These are phyloP conservation scores for Talaromyces pinophilus DNA, from an alignment of 2,329 filamentous ascomycete genomes.

Conservation along the genomic window DNA sequence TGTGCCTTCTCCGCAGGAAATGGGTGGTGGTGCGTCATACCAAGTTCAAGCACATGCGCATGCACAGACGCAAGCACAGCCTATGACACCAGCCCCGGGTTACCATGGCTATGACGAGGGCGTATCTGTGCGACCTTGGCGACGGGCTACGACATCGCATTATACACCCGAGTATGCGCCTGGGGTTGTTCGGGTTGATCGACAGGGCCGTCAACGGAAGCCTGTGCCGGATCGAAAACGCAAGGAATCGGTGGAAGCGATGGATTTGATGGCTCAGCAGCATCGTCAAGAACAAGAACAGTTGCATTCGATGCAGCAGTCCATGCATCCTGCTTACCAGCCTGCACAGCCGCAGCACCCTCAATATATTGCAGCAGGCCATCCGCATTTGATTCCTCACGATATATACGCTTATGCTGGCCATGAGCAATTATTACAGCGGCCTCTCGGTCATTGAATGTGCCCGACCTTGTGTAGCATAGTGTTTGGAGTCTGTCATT, in stretches of 20 bases:
- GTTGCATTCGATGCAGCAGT: constrained; percentile 20
- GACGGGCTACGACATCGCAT: constrained; percentile 33
- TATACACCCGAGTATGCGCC: constrained; percentile 27
- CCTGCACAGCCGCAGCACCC: constrained; percentile 23
- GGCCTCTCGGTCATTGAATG: constrained; percentile 16
- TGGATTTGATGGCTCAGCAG: constrained; percentile 12
- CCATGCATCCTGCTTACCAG: constrained; percentile 24
- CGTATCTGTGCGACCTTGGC: constrained; percentile 30
- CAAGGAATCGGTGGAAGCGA: constrained; percentile 18
- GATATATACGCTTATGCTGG: constrained; percentile 22
- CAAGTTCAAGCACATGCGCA: constrained; percentile 23
- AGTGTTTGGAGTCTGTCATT: constrained; percentile 7
- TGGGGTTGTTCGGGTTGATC: constrained; percentile 26
- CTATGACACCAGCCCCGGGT: background rate
- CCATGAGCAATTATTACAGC: constrained; percentile 23
- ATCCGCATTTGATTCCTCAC: constrained; percentile 17
- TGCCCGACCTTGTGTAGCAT: constrained; percentile 5
- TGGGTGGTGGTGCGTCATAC: constrained; percentile 24
- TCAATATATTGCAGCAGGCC: constrained; percentile 28
- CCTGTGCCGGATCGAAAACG: constrained; percentile 24
- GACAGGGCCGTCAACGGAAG: constrained; percentile 27
- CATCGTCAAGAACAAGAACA: constrained; percentile 17
- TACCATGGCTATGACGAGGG: constrained; percentile 17
- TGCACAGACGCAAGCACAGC: constrained; percentile 13
- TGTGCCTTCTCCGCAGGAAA: constrained; percentile 28